Evolutionary conservation across 495 filamentous ascomycete species (phyloP), one percentile per base, ranked within the genome.

Genomic region (Glarea lozoyensis): DNA sequence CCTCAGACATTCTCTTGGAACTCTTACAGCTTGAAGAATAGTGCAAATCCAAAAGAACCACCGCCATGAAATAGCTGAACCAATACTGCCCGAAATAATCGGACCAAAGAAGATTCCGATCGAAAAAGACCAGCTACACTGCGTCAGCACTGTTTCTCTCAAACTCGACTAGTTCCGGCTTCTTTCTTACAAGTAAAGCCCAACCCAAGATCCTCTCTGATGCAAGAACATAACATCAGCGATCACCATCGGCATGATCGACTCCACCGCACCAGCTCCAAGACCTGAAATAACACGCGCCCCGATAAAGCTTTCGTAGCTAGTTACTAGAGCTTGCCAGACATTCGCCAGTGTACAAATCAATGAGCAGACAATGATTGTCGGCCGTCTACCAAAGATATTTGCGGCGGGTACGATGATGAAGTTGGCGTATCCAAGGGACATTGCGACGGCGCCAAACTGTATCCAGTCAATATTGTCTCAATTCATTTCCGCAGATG

Each of bases 161-260:
- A n/a, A n/a, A n/a, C n/a, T 50, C 76, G 76, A 49, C 53, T 68
- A 10, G 66, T 60, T 71, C 69, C 1, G 49, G 42, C 2, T 36
- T n/a, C n/a, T 12, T 1, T 27, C 55, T 37, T 39, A 62, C 61
- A 78, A 80, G 52, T 81, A 81, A 4, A 82, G 49, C 6, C 76
- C 81, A 49, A 79, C 78, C 58, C 76, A 81, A 13, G 69, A 66
- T 4, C 78, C 78, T 43, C 78, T 63, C 42, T 80, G 70, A 53
- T 82, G 75, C 1, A 82, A 60, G 56, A 81, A 80, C 56, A 77
- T 73, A 25, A 79, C 69, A 50, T 82, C 78, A n/a, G 75, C 66
- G 47, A 81, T 79, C 31, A 81, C 66, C 37, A 72, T 66, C 0
- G 74, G 76, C 55, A 72, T 68, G 10, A 78, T 64, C 3, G 71